Percentiles rank a stretch among this genome's conserved stretches.
These are phyloP conservation scores for Xylaria curta DNA, from an alignment of 495 filamentous ascomycete species.

Conservation along the genomic window DNA sequence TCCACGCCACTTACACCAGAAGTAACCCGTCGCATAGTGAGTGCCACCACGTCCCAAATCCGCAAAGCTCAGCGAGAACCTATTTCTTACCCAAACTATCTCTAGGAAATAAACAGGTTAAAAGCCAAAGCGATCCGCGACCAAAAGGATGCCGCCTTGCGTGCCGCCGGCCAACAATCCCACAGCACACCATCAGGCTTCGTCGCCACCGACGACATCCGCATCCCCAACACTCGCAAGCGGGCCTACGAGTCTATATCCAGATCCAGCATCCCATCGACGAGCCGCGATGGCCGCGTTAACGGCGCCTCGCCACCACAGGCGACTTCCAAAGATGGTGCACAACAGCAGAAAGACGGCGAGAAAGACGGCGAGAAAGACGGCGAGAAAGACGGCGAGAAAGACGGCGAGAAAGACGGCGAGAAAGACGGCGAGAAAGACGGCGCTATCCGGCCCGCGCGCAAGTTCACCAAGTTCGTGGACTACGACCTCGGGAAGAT, in stretches of 20 bases:
- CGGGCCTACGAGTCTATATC: constrained; percentile 68
- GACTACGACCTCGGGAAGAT: constrained; percentile 98
- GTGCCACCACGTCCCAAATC: constrained; percentile 27
- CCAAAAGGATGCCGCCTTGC: constrained; percentile 64
- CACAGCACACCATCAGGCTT: constrained; percentile 44
- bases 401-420: constrained; percentile 54
- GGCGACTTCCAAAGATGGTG: constrained; percentile 22
- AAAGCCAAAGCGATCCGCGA: constrained; percentile 89
- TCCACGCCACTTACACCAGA: constrained; percentile 72
- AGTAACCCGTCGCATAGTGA: constrained; percentile 72
- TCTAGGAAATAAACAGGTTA: constrained; percentile 86
- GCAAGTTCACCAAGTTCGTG: constrained; percentile 89
- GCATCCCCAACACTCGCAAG: constrained; percentile 50
- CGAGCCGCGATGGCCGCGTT: constrained; percentile 69
- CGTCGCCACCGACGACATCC: constrained; percentile 45
- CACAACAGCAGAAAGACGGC: constrained; percentile 32
- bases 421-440: constrained; percentile 49
- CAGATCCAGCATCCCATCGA: constrained; percentile 61
- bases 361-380: constrained; percentile 57
- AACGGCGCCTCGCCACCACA: constrained; percentile 34
- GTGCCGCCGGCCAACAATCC: constrained; percentile 36
- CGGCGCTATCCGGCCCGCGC: constrained; percentile 68
- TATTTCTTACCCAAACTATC: neutral
- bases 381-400: constrained; percentile 54
- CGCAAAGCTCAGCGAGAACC: neutral